Evolutionary conservation across 2,329 filamentous ascomycete genomes (phyloP).

Genomic region (Pyricularia sp.): DNA sequence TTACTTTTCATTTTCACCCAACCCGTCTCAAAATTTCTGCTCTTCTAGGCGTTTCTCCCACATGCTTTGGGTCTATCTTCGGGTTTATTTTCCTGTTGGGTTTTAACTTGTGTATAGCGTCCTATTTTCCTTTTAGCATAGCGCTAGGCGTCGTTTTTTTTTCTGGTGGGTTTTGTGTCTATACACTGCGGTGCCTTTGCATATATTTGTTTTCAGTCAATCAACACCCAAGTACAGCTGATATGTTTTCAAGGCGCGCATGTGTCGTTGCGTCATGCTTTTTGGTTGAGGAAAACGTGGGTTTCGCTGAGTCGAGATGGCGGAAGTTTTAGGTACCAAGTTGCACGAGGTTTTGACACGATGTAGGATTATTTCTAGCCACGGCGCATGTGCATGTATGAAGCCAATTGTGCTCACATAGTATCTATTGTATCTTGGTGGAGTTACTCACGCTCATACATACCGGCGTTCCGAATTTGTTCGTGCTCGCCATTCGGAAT

Average conservation of each 20-base stretch:
- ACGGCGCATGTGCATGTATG: too few relatives aligned
- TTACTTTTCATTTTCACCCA: neutral
- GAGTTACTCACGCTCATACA: too few relatives aligned
- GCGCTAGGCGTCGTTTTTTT: conserved; percentile 15
- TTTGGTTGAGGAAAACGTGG: neutral
- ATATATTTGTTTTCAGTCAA: neutral
- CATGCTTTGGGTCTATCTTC: neutral
- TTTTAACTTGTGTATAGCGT: conserved; percentile 4
- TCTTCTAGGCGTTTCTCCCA: conserved; percentile 2
- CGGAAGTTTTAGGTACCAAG: too few relatives aligned
- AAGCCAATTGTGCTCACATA: too few relatives aligned
- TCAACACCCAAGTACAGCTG: neutral
- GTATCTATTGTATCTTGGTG: too few relatives aligned
- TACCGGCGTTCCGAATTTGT: too few relatives aligned
- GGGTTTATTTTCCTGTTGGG: neutral
- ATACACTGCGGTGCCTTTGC: neutral
- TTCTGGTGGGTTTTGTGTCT: neutral
- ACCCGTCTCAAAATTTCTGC: neutral
- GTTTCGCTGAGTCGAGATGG: neutral
- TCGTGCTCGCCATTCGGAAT: too few relatives aligned
- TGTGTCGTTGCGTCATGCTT: neutral
- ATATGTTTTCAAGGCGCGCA: neutral
- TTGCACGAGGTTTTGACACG: too few relatives aligned
- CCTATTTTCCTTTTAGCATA: conserved; percentile 13
- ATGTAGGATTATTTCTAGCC: too few relatives aligned